A percentile compares a stretch with the other conserved stretches of the same genome.
Evolutionary conservation across 1,284 basidiomycete species (phyloP).

Genomic region (Malassezia sp.): DNA sequence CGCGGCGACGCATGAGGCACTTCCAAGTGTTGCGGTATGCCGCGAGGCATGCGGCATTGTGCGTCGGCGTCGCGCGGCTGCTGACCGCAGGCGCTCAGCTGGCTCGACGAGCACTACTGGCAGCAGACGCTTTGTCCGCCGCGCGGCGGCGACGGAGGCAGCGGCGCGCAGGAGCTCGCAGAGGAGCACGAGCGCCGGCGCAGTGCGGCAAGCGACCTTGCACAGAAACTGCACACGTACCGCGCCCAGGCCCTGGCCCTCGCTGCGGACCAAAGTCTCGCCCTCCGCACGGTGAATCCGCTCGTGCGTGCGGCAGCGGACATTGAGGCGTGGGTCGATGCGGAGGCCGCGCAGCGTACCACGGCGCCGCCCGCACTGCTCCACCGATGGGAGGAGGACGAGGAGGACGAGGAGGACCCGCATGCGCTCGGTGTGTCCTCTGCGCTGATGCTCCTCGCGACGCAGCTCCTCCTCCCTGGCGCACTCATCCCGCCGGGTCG

Average conservation of each 20-base stretch:
- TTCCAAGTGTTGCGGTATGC: slow-evolving; percentile 72
- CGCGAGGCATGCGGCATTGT: slow-evolving; percentile 58
- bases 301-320: slow-evolving; percentile 19
- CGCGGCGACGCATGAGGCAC: slow-evolving; percentile 86
- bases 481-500: slow-evolving; percentile 7
- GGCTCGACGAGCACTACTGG: slow-evolving; percentile 22
- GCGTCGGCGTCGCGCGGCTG: too few relatives aligned
- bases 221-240: slow-evolving; percentile 22
- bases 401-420: neutral
- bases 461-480: slow-evolving; percentile 13
- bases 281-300: slow-evolving; percentile 15
- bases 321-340: slow-evolving; percentile 18
- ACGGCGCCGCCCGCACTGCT: too few relatives aligned
- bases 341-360: neutral
- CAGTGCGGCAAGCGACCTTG: slow-evolving; percentile 17
- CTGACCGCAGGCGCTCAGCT: slow-evolving; percentile 31
- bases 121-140: slow-evolving; percentile 6
- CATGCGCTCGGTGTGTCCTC: neutral
- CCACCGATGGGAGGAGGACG: too few relatives aligned
- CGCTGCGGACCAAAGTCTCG: slow-evolving; percentile 26
- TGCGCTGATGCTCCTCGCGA: neutral
- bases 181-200: slow-evolving; percentile 8
- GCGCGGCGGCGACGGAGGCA: neutral
- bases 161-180: slow-evolving; percentile 3
- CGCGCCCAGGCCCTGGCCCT: slow-evolving; percentile 22